A percentile compares a stretch with the other conserved stretches of the same genome.
phyloP scores from a whole-genome alignment of 2,329 filamentous ascomycete genomes.

The Aureobasidium uvarum region DNA sequence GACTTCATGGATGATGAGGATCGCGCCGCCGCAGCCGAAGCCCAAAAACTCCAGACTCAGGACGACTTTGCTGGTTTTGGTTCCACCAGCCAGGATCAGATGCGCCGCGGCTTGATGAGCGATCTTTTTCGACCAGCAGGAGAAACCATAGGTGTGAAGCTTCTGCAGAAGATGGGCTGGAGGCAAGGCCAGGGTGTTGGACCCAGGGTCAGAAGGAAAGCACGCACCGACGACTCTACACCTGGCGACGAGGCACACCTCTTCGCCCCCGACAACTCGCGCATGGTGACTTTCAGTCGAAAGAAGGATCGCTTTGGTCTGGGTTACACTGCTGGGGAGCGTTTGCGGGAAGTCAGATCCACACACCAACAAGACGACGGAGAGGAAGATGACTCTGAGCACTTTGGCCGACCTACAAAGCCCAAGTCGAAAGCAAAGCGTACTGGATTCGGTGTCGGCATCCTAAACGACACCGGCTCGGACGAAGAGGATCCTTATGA shows the following conservation, averaged over 20 bases:
- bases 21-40: conserved; percentile 78
- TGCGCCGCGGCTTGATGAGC: conserved; percentile 58
- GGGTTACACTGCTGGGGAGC: conserved; percentile 62
- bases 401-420: conserved; percentile 32
- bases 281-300: conserved; percentile 63
- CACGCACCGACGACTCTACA: conserved; percentile 48
- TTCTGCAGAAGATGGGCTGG: conserved; percentile 94
- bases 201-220: conserved; percentile 74
- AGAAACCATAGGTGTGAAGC: conserved; percentile 81
- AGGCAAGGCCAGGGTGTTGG: conserved; percentile 90
- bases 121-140: conserved; percentile 70
- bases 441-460: conserved; percentile 79
- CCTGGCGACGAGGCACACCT: conserved; percentile 57
- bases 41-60: conserved; percentile 69
- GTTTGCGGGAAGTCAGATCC: conserved; percentile 40
- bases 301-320: conserved; percentile 71
- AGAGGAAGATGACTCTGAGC: conserved; percentile 40
- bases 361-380: conserved; percentile 33
- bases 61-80: conserved; percentile 75
- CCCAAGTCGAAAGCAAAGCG: conserved; percentile 54
- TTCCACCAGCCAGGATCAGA: conserved; percentile 57
- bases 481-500: conserved; percentile 95
- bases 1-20: conserved; percentile 99
- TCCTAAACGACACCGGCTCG: conserved; percentile 89
- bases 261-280: conserved; percentile 80